phyloP scores from a whole-genome alignment of 2,329 filamentous ascomycete species.

The Lecanicillium sp. region DNA sequence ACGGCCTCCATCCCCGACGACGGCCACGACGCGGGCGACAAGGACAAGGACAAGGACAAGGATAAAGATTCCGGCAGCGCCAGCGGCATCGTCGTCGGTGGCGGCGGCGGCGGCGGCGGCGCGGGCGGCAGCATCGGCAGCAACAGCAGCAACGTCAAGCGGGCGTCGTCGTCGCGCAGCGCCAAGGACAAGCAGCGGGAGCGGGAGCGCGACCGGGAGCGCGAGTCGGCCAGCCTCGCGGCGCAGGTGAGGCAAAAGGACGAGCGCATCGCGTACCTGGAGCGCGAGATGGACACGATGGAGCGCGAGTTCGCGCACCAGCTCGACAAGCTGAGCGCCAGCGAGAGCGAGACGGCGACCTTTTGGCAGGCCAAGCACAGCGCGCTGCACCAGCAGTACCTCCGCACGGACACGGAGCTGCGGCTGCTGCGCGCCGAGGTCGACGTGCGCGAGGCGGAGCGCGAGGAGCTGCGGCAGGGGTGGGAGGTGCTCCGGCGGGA shows the following conservation, averaged over 20 bases:
- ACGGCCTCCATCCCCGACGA: constrained; percentile 21
- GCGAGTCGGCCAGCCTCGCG: constrained; percentile 21
- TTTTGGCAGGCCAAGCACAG: constrained; percentile 55
- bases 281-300: constrained; percentile 47
- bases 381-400: constrained; percentile 45
- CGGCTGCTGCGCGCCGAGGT: constrained; percentile 44
- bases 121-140: constrained; percentile 18
- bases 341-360: constrained; percentile 49
- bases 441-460: constrained; percentile 41
- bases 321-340: constrained; percentile 46
- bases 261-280: constrained; percentile 45
- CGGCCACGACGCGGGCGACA: constrained; percentile 24
- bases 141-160: constrained; percentile 17
- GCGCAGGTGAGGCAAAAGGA: constrained; percentile 41
- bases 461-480: constrained; percentile 43
- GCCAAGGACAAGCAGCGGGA: constrained; percentile 12
- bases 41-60: constrained; percentile 20
- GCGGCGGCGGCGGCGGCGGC: constrained; percentile 16
- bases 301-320: constrained; percentile 48
- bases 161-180: background rate
- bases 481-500: constrained; percentile 42
- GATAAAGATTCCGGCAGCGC: constrained; percentile 12
- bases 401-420: constrained; percentile 47
- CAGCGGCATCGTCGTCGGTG: constrained; percentile 18
- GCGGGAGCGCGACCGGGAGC: constrained; percentile 22